These are phyloP conservation scores for Pleodorina starrii DNA, from an alignment of 139 green algal genomes.

Conservation along the genomic window DNA sequence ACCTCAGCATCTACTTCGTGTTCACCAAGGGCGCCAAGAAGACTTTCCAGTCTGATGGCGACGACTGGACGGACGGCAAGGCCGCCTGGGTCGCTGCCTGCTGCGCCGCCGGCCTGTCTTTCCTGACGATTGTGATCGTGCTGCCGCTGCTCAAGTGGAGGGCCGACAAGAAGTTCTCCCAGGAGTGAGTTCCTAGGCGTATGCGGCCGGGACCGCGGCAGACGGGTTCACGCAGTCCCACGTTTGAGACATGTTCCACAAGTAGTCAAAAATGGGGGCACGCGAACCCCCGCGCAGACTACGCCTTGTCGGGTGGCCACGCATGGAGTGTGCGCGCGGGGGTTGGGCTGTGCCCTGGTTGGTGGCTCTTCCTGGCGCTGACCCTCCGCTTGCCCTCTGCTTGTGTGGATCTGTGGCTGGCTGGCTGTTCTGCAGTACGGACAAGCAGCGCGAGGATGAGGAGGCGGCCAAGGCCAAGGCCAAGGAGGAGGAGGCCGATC, in stretches of 20 bases:
- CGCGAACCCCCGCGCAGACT: too few relatives aligned
- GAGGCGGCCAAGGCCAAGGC: slow-evolving; percentile 8
- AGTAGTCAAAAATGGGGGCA: too few relatives aligned
- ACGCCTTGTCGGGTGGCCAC: too few relatives aligned
- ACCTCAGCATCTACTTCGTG: slow-evolving; percentile 58
- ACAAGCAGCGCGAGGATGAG: neutral
- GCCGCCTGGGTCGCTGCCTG: slow-evolving; percentile 63
- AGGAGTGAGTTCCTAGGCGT: slow-evolving; percentile 7
- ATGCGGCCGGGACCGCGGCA: too few relatives aligned
- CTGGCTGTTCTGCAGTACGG: too few relatives aligned
- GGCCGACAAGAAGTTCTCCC: slow-evolving; percentile 11
- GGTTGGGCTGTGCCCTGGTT: too few relatives aligned
- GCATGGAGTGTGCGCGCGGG: too few relatives aligned
- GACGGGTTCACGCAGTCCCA: too few relatives aligned
- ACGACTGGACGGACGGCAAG: slow-evolving; percentile 48
- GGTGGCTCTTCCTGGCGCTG: too few relatives aligned
- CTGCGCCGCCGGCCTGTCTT: slow-evolving; percentile 43
- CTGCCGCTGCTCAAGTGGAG: slow-evolving; percentile 55
- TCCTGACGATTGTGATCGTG: slow-evolving; percentile 43
- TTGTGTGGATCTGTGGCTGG: too few relatives aligned
- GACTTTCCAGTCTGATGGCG: slow-evolving; percentile 3
- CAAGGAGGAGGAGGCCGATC: neutral
- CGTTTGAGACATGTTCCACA: too few relatives aligned
- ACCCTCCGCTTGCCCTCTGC: too few relatives aligned
- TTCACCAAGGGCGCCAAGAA: slow-evolving; percentile 74